Evolutionary conservation across 768 basidiomycete genomes (phyloP).

Genomic region (Tricholoma bakamatsutake): DNA sequence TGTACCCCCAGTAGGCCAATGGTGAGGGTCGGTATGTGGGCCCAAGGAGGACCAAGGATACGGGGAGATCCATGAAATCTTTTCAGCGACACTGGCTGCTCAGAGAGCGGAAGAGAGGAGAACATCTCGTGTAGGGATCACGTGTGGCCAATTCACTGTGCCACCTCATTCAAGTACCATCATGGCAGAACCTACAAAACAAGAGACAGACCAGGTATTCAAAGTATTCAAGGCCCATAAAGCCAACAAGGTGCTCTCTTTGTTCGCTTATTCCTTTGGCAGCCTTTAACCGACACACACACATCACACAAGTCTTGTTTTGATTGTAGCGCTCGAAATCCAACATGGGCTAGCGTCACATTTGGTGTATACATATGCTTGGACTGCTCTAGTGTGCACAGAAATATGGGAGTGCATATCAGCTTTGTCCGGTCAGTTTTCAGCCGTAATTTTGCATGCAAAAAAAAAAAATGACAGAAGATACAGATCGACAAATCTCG

Average conservation of each 20-base stretch:
- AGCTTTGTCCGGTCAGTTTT: slow-evolving; percentile 83
- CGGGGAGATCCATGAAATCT: slow-evolving; percentile 40
- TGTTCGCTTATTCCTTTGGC: neutral
- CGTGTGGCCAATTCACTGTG: neutral
- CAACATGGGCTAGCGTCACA: slow-evolving; percentile 95
- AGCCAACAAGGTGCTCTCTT: slow-evolving; percentile 67
- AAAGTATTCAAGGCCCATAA: slow-evolving; percentile 78
- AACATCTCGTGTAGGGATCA: neutral
- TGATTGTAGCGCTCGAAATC: slow-evolving; percentile 93
- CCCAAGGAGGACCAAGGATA: slow-evolving; percentile 64
- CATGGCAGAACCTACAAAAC: slow-evolving; percentile 77
- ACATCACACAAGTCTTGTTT: slow-evolving; percentile 54
- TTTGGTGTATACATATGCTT: slow-evolving; percentile 97
- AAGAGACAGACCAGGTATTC: slow-evolving; percentile 85
- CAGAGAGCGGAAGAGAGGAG: slow-evolving; percentile 3
- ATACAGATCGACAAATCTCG: slow-evolving; percentile 88
- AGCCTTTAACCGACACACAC: neutral
- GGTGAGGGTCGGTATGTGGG: slow-evolving; percentile 64
- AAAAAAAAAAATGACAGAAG: slow-evolving; percentile 4
- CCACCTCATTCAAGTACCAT: neutral
- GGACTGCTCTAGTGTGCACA: slow-evolving; percentile 91
- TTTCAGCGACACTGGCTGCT: slow-evolving; percentile 1
- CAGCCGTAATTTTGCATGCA: neutral
- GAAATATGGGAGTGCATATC: slow-evolving; percentile 98
- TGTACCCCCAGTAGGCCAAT: slow-evolving; percentile 80